These are phyloP conservation scores for Zymoseptoria pseudotritici DNA, from an alignment of 2,329 filamentous ascomycete genomes.

Conservation along the genomic window DNA sequence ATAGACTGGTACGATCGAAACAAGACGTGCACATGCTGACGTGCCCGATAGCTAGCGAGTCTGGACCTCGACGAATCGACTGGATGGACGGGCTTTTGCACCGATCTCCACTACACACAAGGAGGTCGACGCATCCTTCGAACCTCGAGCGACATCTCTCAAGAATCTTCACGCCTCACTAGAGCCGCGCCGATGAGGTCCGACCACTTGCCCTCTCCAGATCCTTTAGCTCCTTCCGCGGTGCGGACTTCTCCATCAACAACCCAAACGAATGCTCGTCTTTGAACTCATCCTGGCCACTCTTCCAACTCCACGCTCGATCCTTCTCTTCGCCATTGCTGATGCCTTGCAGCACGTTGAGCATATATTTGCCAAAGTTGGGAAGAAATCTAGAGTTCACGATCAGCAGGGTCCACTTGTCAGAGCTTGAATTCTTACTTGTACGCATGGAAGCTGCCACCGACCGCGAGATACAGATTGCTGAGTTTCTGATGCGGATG, in stretches of 20 bases:
- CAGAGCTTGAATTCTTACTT: slow-evolving; percentile 3
- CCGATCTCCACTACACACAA: no score
- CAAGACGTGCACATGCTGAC: no score
- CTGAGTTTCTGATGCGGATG: slow-evolving; percentile 43
- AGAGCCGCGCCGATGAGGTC: neutral
- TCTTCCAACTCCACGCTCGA: slow-evolving; percentile 18
- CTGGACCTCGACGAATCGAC: no score
- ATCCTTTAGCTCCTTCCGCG: slow-evolving; percentile 12
- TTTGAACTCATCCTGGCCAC: slow-evolving; percentile 7
- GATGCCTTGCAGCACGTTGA: slow-evolving; percentile 33
- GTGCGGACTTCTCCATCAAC: slow-evolving; percentile 7
- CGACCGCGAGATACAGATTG: slow-evolving; percentile 54
- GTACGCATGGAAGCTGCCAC: slow-evolving; percentile 54
- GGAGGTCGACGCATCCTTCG: no score
- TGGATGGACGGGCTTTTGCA: no score
- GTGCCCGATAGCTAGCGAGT: no score
- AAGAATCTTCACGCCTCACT: neutral
- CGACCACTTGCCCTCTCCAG: slow-evolving; percentile 1
- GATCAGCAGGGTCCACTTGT: neutral
- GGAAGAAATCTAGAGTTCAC: slow-evolving; percentile 42
- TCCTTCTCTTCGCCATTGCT: slow-evolving; percentile 34
- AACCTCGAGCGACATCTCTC: neutral
- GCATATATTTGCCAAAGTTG: slow-evolving; percentile 53
- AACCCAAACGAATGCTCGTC: slow-evolving; percentile 8
- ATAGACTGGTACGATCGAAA: neutral